A percentile compares a stretch with the other conserved stretches of the same genome.
These are phyloP conservation scores for Drosera capensis DNA, from an alignment of 148 eudicot species.

Conservation along the genomic window DNA sequence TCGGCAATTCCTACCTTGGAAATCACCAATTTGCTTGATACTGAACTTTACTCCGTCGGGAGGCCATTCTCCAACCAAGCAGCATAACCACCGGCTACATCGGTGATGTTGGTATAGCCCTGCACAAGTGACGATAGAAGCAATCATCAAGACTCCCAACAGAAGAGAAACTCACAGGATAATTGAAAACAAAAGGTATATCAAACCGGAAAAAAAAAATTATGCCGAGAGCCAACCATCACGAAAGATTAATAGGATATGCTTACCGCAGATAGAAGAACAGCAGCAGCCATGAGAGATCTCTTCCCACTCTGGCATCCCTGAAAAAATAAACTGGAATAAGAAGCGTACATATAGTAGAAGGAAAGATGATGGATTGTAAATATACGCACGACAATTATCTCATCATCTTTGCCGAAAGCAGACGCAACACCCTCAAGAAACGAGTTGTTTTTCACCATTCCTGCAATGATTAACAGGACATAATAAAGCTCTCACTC, in stretches of 20 bases:
- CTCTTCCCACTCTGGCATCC: conserved; percentile 71
- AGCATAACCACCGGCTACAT: conserved; percentile 55
- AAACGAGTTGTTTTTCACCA: conserved; percentile 50
- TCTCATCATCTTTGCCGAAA: conserved; percentile 59
- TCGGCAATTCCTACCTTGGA: too few relatives aligned
- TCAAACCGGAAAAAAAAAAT: too few relatives aligned
- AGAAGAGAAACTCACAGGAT: background rate
- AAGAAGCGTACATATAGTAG: background rate
- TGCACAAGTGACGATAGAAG: conserved; percentile 9
- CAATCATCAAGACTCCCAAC: background rate
- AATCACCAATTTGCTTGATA: too few relatives aligned
- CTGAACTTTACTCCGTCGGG: conserved; percentile 25
- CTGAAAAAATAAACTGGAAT: conserved; percentile 13
- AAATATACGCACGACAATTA: conserved; percentile 46
- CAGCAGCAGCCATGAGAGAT: conserved; percentile 63
- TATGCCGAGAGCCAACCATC: too few relatives aligned
- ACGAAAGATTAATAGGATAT: background rate
- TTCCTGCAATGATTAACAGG: conserved; percentile 23
- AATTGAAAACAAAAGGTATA: background rate
- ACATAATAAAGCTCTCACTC: background rate
- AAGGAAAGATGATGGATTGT: background rate
- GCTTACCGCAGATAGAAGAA: conserved; percentile 68
- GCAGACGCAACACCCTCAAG: conserved; percentile 30
- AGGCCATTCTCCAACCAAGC: conserved; percentile 49
- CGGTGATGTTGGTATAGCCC: conserved; percentile 47